A percentile compares a stretch with the other conserved stretches of the same genome.
Conservation (phyloP, 306 rosid genomes). For the Vicia sativa region DNA sequence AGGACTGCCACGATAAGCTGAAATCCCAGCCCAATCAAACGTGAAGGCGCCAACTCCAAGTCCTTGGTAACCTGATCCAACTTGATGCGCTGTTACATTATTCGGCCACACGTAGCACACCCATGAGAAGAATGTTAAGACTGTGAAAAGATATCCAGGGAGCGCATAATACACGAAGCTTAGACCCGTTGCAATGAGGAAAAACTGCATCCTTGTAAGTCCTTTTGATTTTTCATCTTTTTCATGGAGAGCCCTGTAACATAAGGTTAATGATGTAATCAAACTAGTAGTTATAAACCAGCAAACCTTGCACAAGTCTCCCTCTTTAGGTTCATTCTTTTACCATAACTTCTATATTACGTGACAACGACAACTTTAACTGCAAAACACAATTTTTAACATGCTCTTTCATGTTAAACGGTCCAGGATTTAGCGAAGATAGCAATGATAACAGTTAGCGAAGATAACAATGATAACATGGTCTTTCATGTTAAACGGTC, state of each 20-base stretch:
- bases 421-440: no score
- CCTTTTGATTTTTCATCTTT: conserved; percentile 63
- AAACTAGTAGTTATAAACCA: conserved; percentile 5
- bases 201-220: conserved; percentile 74
- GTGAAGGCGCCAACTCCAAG: conserved; percentile 90
- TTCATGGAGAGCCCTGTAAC: conserved; percentile 89
- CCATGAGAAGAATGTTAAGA: conserved; percentile 94
- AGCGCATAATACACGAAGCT: conserved; percentile 81
- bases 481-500: conserved; percentile 92
- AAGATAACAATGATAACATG: conserved; percentile 92
- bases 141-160: conserved; percentile 78
- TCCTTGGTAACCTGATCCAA: conserved; percentile 84
- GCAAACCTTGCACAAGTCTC: conserved; percentile 94
- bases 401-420: no score
- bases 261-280: conserved; percentile 38
- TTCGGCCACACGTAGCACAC: conserved; percentile 93
- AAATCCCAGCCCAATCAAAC: conserved; percentile 94
- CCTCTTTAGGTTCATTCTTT: conserved; percentile 71
- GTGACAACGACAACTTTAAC: no score
- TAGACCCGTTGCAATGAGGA: conserved; percentile 67
- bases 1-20: conserved; percentile 96
- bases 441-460: no score
- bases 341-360: conserved; percentile 19
- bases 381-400: no score
- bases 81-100: conserved; percentile 86